These are phyloP conservation scores for Macaranga tanarius DNA, from an alignment of 441 rosid species.

Conservation along the genomic window DNA sequence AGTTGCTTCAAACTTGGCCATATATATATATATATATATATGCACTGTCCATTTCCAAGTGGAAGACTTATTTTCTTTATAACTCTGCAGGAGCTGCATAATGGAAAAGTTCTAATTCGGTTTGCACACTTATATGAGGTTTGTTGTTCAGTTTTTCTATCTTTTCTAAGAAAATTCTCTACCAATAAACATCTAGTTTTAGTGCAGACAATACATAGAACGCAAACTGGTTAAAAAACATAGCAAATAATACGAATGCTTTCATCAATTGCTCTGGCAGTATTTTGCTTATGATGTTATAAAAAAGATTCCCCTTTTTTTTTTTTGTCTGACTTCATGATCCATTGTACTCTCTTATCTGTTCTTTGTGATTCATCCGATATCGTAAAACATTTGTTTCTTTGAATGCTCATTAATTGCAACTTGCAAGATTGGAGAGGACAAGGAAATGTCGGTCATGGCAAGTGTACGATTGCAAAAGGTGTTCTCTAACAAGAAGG, in stretches of 20 bases:
- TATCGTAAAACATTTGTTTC: conserved; percentile 12
- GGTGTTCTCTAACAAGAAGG: conserved; percentile 67
- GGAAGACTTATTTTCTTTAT: background rate
- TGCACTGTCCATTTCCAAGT: background rate
- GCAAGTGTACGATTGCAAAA: conserved; percentile 69
- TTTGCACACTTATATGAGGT: conserved; percentile 56
- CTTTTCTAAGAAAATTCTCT: too few species aligned
- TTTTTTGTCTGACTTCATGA: background rate
- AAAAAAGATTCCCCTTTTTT: background rate
- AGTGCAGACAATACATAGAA: too few species aligned
- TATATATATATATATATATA: too few species aligned
- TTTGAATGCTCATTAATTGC: conserved; percentile 21
- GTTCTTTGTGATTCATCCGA: background rate
- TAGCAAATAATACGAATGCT: too few species aligned
- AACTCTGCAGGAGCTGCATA: conserved; percentile 41
- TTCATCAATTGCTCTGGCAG: too few species aligned
- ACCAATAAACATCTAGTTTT: too few species aligned
- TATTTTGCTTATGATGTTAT: background rate
- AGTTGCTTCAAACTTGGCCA: too few species aligned
- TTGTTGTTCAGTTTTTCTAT: conserved; percentile 9
- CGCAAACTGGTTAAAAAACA: too few species aligned
- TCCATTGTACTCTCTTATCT: background rate
- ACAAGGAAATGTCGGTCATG: conserved; percentile 65
- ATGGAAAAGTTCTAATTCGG: conserved; percentile 45
- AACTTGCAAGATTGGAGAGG: conserved; percentile 82